Conservation (phyloP, 257 asterid genomes). For the Eucommia ulmoides region DNA sequence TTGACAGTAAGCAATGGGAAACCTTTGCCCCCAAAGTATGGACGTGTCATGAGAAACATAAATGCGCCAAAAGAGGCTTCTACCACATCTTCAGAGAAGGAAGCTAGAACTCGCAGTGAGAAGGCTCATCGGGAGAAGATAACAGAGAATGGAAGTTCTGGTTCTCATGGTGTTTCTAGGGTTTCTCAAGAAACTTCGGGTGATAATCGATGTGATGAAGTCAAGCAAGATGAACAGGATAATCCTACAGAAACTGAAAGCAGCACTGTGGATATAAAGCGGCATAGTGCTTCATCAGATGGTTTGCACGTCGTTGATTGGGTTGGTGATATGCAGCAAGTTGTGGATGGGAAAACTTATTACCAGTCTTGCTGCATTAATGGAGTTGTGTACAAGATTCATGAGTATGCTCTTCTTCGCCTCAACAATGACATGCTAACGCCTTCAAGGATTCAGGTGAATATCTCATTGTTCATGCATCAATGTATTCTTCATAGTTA, state of each 20-base stretch:
- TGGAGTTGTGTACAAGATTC: conserved; percentile 43
- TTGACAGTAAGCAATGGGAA: conserved; percentile 76
- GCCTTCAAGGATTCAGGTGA: conserved; percentile 84
- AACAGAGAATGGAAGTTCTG: conserved; percentile 31
- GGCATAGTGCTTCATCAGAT: conserved; percentile 23
- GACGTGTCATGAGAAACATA: conserved; percentile 81
- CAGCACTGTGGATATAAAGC: conserved; percentile 21
- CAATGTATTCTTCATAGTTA: too few relatives aligned
- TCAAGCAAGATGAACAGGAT: conserved; percentile 11
- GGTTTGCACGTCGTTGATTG: conserved; percentile 42
- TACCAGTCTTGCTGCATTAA: conserved; percentile 59
- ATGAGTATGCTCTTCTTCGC: conserved; percentile 57
- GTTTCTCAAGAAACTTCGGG: conserved; percentile 9
- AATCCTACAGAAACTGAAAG: conserved; percentile 28
- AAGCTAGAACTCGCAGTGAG: conserved; percentile 25
- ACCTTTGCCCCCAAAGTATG: conserved; percentile 93
- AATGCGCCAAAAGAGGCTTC: conserved; percentile 40
- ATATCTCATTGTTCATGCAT: conserved; percentile 12
- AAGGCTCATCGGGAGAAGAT: conserved; percentile 30
- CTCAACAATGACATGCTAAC: conserved; percentile 35
- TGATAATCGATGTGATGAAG: conserved; percentile 4
- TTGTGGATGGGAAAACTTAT: conserved; percentile 43
- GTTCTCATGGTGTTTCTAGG: conserved; percentile 24
- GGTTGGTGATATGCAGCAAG: conserved; percentile 53
- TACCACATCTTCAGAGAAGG: conserved; percentile 32